Conservation (phyloP, 2,329 filamentous ascomycete genomes). For the Juglanconis sp. region DNA sequence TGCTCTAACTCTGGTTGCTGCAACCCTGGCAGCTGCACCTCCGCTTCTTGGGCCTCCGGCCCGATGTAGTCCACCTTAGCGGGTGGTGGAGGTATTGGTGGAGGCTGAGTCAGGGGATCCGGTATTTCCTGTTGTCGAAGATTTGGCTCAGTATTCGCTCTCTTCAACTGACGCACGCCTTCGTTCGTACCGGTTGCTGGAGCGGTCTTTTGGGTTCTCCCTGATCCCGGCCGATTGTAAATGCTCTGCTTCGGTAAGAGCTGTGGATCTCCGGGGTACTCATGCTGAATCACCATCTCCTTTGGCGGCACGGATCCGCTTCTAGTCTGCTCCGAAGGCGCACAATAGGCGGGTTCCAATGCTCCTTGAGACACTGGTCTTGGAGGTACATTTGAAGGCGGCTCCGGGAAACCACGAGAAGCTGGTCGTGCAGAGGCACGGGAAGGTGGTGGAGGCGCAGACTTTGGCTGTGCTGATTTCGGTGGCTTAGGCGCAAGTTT, state of each 20-base stretch:
- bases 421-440: not conserved
- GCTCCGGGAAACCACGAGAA: not conserved
- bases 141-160: slow-evolving; percentile 20
- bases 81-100: slow-evolving; percentile 9
- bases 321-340: not conserved
- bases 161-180: slow-evolving; percentile 17
- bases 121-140: slow-evolving; percentile 16
- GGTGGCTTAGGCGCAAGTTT: slow-evolving; percentile 1
- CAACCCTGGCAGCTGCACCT: not conserved
- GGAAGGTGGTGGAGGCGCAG: not conserved
- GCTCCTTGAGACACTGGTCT: not conserved
- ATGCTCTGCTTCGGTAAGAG: slow-evolving; percentile 40
- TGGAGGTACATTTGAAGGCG: not conserved
- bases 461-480: not conserved
- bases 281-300: slow-evolving; percentile 33
- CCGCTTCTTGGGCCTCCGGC: not conserved
- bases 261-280: slow-evolving; percentile 41
- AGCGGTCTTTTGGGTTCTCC: slow-evolving; percentile 12
- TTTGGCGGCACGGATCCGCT: not conserved
- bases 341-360: not conserved
- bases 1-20: not conserved
- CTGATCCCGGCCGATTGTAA: slow-evolving; percentile 32
- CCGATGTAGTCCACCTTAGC: not conserved
- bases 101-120: slow-evolving; percentile 1
- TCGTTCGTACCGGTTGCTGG: slow-evolving; percentile 16